Base-by-base conservation (phyloP, 208 protist genomes). In the Leishmania gerbilli region DNA sequence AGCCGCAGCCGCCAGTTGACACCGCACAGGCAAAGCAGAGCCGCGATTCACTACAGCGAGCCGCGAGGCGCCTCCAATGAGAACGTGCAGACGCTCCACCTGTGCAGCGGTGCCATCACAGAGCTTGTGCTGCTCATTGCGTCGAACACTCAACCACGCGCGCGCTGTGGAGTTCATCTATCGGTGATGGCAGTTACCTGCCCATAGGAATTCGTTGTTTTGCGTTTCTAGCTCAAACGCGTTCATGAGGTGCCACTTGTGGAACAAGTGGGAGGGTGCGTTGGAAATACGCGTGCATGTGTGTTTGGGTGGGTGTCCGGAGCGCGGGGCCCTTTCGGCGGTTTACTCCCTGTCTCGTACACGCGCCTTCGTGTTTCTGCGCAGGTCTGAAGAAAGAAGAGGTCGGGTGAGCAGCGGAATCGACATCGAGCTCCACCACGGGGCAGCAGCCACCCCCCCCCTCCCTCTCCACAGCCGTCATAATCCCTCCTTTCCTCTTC, bases 91-190 rank as follows among this genome's bases (percentile, higher is more conserved):
- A 13, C 76, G 76, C 45, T 47, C 47, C 65, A 79, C 64, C 45
- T 79, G 76, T 21, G 47, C 47, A 31, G 65, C 34, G 6, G 65
- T 71, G 31, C 31, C 17, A 45, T 31, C 51, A 40, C 21, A 13
- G 11, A 79, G 76, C 15, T 17, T 65, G 15, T 42, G 17, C 60
- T 21, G 40, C n/a, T 69, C 65, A 24, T n/a, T 24, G 62, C 62
- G 42, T n/a, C 60, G 76, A 19, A 79, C 5, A 42, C n/a, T 31
- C 55, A 79, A 37, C 76, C 76, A 79, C 31, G 56, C 56, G 3
- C 62, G 76, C 49, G 76, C 76, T 1, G 64, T 72, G 19, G 76
- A 53, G 64, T 79, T 79, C 76, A 79, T 79, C 45, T 15, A 74
- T 53, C 68, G 1, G 51, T 31, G 45, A 55, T 2, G 7, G 42